These are phyloP conservation scores for Myxozyma mucilagina DNA, from an alignment of 805 yeast genomes.

Conservation along the genomic window DNA sequence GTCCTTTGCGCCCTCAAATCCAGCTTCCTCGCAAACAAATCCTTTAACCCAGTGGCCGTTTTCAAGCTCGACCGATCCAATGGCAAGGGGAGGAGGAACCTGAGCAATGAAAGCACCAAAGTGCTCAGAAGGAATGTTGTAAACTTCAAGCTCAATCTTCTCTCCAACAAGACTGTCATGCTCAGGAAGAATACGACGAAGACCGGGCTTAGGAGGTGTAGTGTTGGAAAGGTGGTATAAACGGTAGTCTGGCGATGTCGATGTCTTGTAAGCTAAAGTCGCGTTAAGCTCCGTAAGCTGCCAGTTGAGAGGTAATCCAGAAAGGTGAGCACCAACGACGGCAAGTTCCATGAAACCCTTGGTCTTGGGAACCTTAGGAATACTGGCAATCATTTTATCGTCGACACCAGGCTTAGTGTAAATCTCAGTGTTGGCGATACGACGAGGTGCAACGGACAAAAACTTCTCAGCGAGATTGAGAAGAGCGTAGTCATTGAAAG, in stretches of 20 bases:
- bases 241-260: constrained; percentile 69
- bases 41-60: constrained; percentile 86
- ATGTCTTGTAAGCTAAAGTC: constrained; percentile 60
- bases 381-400: constrained; percentile 41
- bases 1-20: constrained; percentile 77
- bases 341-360: constrained; percentile 64
- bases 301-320: constrained; percentile 90
- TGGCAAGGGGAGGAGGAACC: constrained; percentile 95
- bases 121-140: constrained; percentile 71
- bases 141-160: constrained; percentile 73
- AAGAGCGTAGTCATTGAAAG: constrained; percentile 86
- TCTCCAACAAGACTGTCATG: constrained; percentile 28
- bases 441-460: constrained; percentile 53
- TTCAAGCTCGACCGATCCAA: constrained; percentile 84
- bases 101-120: constrained; percentile 82
- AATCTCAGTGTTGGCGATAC: constrained; percentile 55
- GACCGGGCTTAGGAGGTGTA: constrained; percentile 89
- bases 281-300: constrained; percentile 86
- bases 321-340: constrained; percentile 94
- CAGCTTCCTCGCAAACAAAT: constrained; percentile 89
- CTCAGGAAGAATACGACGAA: constrained; percentile 51
- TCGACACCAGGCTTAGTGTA: constrained; percentile 49
- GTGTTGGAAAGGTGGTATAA: constrained; percentile 78
- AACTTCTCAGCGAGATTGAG: constrained; percentile 77
- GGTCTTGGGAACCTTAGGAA: constrained; percentile 54